Evolutionary conservation across 805 yeast species (phyloP).

Genomic region (Starmera caribaea): DNA sequence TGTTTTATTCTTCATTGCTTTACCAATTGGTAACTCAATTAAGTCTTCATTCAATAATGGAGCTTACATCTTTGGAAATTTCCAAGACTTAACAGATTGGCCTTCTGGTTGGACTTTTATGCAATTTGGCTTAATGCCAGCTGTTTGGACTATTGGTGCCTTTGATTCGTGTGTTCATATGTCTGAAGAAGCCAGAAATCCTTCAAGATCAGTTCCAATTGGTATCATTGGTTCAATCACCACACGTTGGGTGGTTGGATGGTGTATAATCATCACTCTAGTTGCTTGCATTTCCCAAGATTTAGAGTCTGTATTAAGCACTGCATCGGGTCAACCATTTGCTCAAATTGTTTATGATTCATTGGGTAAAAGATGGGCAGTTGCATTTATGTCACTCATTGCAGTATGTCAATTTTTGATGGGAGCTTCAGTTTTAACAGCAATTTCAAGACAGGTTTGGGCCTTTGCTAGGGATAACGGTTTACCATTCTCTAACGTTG

Average conservation of each 20-base stretch:
- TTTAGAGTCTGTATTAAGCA: constrained; percentile 27
- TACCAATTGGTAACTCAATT: constrained; percentile 46
- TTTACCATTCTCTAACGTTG: constrained; percentile 44
- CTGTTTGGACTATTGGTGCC: constrained; percentile 66
- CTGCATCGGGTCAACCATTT: constrained; percentile 46
- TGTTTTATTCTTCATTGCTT: constrained; percentile 46
- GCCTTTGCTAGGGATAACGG: constrained; percentile 69
- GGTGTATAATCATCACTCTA: constrained; percentile 39
- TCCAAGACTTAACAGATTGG: constrained; percentile 44
- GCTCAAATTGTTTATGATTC: constrained; percentile 54
- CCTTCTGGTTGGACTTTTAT: constrained; percentile 48
- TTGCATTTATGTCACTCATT: constrained; percentile 49
- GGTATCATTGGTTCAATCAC: constrained; percentile 43
- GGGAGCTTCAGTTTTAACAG: constrained; percentile 50
- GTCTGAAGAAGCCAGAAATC: constrained; percentile 58
- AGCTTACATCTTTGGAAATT: constrained; percentile 43
- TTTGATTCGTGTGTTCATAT: constrained; percentile 62
- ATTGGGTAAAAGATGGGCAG: constrained; percentile 53
- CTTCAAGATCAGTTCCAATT: constrained; percentile 48
- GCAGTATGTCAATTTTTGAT: constrained; percentile 50
- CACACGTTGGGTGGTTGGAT: constrained; percentile 47
- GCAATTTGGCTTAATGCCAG: constrained; percentile 49
- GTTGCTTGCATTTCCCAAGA: constrained; percentile 43
- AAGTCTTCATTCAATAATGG: constrained; percentile 35
- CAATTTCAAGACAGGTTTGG: constrained; percentile 57